Percentiles rank a stretch among this genome's conserved stretches.
These are phyloP conservation scores for Cyberlindnera veronae DNA, from an alignment of 805 yeast species.

Conservation along the genomic window DNA sequence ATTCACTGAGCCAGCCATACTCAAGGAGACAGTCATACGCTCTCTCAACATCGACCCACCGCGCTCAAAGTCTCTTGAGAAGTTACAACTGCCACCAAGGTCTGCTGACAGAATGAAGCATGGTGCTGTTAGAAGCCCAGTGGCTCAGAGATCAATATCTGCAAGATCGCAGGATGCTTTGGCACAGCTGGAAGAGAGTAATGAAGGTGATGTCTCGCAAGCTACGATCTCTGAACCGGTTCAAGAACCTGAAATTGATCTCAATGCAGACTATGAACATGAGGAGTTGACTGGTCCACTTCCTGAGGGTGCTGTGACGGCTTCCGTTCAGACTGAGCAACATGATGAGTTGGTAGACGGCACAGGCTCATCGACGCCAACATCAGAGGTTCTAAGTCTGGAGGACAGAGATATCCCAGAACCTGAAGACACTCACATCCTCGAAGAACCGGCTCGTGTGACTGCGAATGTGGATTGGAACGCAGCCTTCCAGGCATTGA, in stretches of 20 bases:
- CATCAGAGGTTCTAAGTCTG: background rate
- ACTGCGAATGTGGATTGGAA: slow-evolving; percentile 22
- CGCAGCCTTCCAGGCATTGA: slow-evolving; percentile 23
- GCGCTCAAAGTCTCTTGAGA: slow-evolving; percentile 5
- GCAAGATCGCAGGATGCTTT: slow-evolving; percentile 6
- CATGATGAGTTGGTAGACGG: background rate
- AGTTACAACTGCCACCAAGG: slow-evolving; percentile 34
- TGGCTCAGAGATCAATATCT: background rate
- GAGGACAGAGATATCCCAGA: background rate
- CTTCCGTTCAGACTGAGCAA: background rate
- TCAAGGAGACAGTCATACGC: slow-evolving; percentile 9
- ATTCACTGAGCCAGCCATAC: slow-evolving; percentile 8
- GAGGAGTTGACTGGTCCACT: background rate
- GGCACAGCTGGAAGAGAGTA: background rate
- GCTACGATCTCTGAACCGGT: background rate
- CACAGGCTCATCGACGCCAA: background rate
- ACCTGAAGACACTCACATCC: background rate
- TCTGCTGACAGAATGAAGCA: slow-evolving; percentile 34
- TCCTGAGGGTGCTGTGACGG: too few relatives aligned
- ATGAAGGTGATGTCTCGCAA: background rate
- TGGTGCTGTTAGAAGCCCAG: slow-evolving; percentile 10
- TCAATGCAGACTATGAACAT: background rate
- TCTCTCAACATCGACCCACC: slow-evolving; percentile 3
- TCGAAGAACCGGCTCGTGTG: background rate
- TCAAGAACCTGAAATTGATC: background rate